Conservation (phyloP, 2,329 filamentous ascomycete species). For the Claviceps paspali region DNA sequence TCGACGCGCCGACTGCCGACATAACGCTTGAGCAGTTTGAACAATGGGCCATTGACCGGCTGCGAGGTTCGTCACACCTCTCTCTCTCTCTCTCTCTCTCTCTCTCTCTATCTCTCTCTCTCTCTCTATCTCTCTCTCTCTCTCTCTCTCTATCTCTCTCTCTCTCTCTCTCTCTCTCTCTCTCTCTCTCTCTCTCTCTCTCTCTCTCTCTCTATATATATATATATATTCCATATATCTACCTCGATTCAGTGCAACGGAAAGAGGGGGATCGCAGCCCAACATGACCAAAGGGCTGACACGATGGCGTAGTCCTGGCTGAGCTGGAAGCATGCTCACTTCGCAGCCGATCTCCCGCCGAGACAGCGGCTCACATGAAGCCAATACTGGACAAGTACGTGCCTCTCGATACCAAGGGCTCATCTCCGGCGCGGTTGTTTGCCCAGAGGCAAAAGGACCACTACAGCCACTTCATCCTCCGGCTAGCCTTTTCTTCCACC, state of each 20-base stretch:
- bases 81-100: no score
- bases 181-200: no score
- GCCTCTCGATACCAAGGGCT: slow-evolving; percentile 62
- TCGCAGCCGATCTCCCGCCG: slow-evolving; percentile 71
- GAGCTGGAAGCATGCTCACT: slow-evolving; percentile 92
- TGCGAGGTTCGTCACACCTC: slow-evolving; percentile 46
- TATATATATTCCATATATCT: background rate
- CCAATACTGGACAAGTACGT: slow-evolving; percentile 78
- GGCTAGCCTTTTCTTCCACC: slow-evolving; percentile 80
- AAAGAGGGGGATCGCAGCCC: no score
- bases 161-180: no score
- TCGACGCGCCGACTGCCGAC: slow-evolving; percentile 74
- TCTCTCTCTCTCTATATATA: background rate
- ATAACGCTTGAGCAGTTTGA: slow-evolving; percentile 96
- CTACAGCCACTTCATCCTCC: slow-evolving; percentile 93
- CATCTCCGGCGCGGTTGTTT: slow-evolving; percentile 40
- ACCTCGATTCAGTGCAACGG: no score
- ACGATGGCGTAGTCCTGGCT: slow-evolving; percentile 47
- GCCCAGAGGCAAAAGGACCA: slow-evolving; percentile 84
- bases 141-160: no score
- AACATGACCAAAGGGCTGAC: slow-evolving; percentile 1
- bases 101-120: no score
- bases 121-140: background rate
- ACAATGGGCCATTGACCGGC: slow-evolving; percentile 90
- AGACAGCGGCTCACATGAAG: slow-evolving; percentile 73